phyloP scores from a whole-genome alignment of 306 rosid genomes.

The Abrus pulchellus region DNA sequence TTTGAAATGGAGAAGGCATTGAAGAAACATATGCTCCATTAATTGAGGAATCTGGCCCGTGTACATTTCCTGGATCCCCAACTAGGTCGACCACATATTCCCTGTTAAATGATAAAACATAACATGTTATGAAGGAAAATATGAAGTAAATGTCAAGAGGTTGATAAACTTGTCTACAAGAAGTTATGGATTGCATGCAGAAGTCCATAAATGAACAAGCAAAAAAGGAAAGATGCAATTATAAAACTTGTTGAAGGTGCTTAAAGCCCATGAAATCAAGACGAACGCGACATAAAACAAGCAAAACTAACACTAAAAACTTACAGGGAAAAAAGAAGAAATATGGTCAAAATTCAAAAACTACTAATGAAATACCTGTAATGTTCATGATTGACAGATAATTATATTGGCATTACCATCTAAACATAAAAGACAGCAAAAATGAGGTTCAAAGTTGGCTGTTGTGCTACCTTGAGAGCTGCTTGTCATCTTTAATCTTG shows the following conservation, averaged over 20 bases:
- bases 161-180: conserved; percentile 25
- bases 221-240: neutral
- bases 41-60: conserved; percentile 89
- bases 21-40: conserved; percentile 88
- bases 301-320: neutral
- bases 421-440: conserved; percentile 8
- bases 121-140: neutral
- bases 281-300: conserved; percentile 22
- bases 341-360: neutral
- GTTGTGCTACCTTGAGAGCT: conserved; percentile 69
- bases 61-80: conserved; percentile 96
- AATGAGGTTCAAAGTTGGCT: conserved; percentile 5
- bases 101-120: conserved; percentile 59
- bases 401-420: conserved; percentile 7
- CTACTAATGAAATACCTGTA: conserved; percentile 48
- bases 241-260: conserved; percentile 38
- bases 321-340: neutral
- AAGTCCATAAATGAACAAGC: conserved; percentile 35
- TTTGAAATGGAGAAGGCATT: conserved; percentile 81
- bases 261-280: neutral
- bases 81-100: conserved; percentile 97
- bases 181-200: conserved; percentile 12
- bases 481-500: conserved; percentile 74
- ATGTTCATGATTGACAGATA: conserved; percentile 11
- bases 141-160: conserved; percentile 19